Base-by-base conservation (phyloP, 441 rosid species). In the Jatropha multifida region DNA sequence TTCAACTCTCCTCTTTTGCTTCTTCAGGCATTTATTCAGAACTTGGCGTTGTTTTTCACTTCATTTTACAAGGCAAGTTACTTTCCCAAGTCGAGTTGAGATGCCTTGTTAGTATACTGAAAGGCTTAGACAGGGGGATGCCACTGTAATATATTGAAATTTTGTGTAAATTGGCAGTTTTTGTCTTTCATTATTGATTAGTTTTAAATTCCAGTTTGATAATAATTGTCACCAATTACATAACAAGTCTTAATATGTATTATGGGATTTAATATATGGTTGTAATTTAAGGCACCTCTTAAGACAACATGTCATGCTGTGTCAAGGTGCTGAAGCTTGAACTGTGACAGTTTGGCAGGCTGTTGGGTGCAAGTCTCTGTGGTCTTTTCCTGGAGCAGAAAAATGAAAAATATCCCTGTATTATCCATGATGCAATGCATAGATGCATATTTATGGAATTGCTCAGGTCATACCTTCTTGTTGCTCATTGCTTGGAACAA, bases 1-100 rank as follows among this genome's bases (percentile, higher is more conserved):
- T 27, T 72, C 20, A 74, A 49, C 42, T 64, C 41, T 23, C 69
- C 26, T 68, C 73, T 52, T 80, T 37, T 84, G 74, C 76, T 76
- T 61, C 71, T 74, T 71, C 88, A 97, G 99, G 99, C 99, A 73
- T 97, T 97, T 80, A 96, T 94, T 83, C 99, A 96, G 93, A 96
- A 96, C 78, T 82, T 96, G 90, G 97, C 94, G 37, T 79, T 96
- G 74, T 96, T 96, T 85, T 94, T 96, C 85, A 93, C 99, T 61
- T 96, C 99, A 27, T 96, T 96, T 83, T 96, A 75, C 78, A 96
- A 94, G 97, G 99, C 73, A 89, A 83, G 86, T 72, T 38, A 48
- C 77, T 23, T 75, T 77, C 67, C 63, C 67, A 27, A 8, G 49
- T 13, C 13, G 52, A n/a, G 20, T 2, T 44, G 15, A 37, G 27